Evolutionary conservation across 257 asterid genomes (phyloP).

Genomic region (Gentiana dahurica): DNA sequence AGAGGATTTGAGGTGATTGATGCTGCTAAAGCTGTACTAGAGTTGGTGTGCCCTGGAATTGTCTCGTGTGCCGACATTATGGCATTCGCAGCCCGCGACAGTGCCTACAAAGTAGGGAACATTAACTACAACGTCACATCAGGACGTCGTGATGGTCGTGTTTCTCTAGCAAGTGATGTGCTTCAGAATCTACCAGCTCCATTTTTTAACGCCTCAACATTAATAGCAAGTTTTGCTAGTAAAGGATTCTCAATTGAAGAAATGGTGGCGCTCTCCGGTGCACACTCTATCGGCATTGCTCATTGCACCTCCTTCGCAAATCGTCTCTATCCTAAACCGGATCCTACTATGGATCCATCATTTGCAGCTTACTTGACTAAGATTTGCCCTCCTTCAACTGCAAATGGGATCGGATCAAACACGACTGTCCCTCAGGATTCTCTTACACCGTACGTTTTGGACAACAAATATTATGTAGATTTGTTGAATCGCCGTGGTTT

Average conservation of each 20-base stretch:
- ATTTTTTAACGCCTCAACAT: conserved; percentile 27
- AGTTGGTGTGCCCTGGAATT: conserved; percentile 26
- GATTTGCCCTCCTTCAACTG: conserved; percentile 30
- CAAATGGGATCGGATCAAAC: conserved; percentile 9
- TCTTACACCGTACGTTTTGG: conserved; percentile 24
- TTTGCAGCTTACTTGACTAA: conserved; percentile 19
- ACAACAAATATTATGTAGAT: conserved; percentile 30
- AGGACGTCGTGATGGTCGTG: conserved; percentile 45
- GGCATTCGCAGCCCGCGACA: conserved; percentile 55
- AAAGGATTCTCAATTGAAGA: conserved; percentile 49
- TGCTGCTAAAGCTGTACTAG: conserved; percentile 36
- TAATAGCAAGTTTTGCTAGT: conserved; percentile 26
- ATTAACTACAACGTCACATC: conserved; percentile 33
- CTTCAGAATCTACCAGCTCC: conserved; percentile 34
- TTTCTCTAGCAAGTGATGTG: conserved; percentile 27
- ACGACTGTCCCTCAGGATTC: conserved; percentile 23
- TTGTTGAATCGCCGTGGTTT: conserved; percentile 27
- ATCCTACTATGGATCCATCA: conserved; percentile 24
- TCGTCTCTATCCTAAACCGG: conserved; percentile 36
- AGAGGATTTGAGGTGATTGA: conserved; percentile 48
- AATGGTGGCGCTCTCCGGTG: conserved; percentile 56
- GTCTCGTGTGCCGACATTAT: conserved; percentile 53
- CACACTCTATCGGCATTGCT: conserved; percentile 46
- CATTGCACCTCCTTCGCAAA: conserved; percentile 28
- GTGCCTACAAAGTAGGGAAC: conserved; percentile 25